These are phyloP conservation scores for Trichosporon sp. DNA, from an alignment of 1,284 basidiomycete genomes.

Conservation along the genomic window DNA sequence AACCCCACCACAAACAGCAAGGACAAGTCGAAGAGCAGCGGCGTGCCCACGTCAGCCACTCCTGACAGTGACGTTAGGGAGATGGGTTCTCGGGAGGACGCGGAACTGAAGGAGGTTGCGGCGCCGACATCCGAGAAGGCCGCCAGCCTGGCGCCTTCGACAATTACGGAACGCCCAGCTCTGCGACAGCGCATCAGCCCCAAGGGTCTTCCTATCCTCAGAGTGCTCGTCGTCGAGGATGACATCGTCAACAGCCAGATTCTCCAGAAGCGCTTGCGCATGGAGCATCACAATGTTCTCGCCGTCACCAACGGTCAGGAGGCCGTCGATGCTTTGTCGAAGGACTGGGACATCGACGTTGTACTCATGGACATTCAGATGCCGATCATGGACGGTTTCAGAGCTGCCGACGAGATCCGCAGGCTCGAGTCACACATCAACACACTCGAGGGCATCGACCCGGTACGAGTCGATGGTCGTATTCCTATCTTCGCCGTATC, in stretches of 20 bases:
- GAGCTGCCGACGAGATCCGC: conserved; percentile 70
- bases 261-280: conserved; percentile 68
- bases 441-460: conserved; percentile 23
- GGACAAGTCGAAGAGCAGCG: background rate
- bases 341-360: conserved; percentile 66
- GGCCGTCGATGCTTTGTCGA: conserved; percentile 65
- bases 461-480: conserved; percentile 64
- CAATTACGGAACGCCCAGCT: background rate
- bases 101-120: background rate
- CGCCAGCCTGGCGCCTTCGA: background rate
- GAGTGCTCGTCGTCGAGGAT: conserved; percentile 71
- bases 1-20: conserved; percentile 1
- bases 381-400: conserved; percentile 78
- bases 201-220: conserved; percentile 54
- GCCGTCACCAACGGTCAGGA: conserved; percentile 77
- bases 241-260: conserved; percentile 77
- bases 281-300: conserved; percentile 70
- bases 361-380: conserved; percentile 88
- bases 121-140: background rate
- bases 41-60: background rate
- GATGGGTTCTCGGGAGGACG: background rate
- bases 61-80: background rate
- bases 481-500: conserved; percentile 84
- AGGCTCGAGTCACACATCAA: conserved; percentile 60
- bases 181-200: conserved; percentile 9